Conservation (phyloP, 2,329 filamentous ascomycete species). For the Colletotrichum sidae region DNA sequence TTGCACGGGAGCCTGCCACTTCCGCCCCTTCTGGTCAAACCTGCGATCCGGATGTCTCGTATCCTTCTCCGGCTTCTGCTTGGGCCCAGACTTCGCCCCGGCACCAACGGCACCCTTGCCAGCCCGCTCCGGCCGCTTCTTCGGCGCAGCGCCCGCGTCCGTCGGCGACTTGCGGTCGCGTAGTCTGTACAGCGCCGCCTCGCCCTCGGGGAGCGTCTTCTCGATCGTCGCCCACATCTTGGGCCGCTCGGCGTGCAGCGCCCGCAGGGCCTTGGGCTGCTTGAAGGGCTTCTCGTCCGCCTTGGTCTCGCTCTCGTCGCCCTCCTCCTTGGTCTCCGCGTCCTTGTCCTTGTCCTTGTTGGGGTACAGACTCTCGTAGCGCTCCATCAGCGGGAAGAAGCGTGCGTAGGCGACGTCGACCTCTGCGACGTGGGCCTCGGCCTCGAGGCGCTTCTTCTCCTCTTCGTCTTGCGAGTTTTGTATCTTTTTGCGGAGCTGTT, state of each 20-base stretch:
- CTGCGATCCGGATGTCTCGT: constrained; percentile 21
- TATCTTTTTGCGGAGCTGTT: constrained; percentile 71
- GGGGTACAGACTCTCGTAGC: constrained; percentile 75
- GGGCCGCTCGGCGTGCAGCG: constrained; percentile 60
- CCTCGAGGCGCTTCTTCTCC: constrained; percentile 63
- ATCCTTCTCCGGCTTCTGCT: constrained; percentile 35
- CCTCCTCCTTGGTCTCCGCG: constrained; percentile 54
- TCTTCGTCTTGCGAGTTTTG: constrained; percentile 61
- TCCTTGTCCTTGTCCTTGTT: constrained; percentile 44
- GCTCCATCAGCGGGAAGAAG: constrained; percentile 77
- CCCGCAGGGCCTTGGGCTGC: constrained; percentile 47
- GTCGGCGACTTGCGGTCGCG: constrained; percentile 61
- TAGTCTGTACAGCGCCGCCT: constrained; percentile 61
- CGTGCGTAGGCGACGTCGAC: constrained; percentile 82
- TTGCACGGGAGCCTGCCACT: constrained; percentile 47
- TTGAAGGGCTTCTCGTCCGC: constrained; percentile 53
- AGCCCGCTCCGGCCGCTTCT: constrained; percentile 33
- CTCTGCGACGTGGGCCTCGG: constrained; percentile 74
- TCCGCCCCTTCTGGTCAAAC: constrained; percentile 43
- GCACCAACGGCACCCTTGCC: constrained; percentile 7
- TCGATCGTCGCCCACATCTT: constrained; percentile 78
- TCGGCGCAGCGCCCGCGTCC: constrained; percentile 38
- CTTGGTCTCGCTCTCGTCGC: constrained; percentile 53
- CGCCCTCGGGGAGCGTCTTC: constrained; percentile 69
- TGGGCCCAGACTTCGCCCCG: constrained; percentile 26